A percentile compares a stretch with the other conserved stretches of the same genome.
Conservation (phyloP, 352 stramenopile genomes). For the Globisporangium sylvaticum region DNA sequence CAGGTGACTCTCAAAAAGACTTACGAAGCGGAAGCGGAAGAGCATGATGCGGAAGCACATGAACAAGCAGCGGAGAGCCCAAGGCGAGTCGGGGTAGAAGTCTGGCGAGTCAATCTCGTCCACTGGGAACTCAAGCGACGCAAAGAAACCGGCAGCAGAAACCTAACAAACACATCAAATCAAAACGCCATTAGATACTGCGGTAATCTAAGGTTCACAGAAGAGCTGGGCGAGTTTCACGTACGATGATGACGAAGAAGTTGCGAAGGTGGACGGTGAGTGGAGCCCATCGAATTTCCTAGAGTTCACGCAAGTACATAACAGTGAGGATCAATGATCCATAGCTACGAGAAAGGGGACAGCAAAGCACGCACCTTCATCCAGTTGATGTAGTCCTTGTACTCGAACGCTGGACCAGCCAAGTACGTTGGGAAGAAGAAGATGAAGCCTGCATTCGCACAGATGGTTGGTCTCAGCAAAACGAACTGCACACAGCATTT, state of each 20-base stretch:
- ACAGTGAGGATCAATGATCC: background rate
- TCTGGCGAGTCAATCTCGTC: constrained; percentile 73
- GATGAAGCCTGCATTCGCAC: constrained; percentile 49
- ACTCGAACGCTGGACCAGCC: constrained; percentile 78
- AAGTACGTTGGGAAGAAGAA: constrained; percentile 89
- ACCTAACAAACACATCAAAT: constrained; percentile 26
- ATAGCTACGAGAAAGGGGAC: background rate
- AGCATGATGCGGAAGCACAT: constrained; percentile 78
- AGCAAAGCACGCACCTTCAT: constrained; percentile 44
- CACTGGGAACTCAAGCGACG: constrained; percentile 73
- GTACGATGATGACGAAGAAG: constrained; percentile 67
- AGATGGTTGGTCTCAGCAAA: background rate
- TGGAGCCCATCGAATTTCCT: constrained; percentile 60
- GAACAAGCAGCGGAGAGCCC: constrained; percentile 54
- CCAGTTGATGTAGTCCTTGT: constrained; percentile 81
- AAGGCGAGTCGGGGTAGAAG: constrained; percentile 60
- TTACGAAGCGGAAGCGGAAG: constrained; percentile 83
- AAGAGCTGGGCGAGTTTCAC: constrained; percentile 7
- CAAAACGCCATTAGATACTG: background rate
- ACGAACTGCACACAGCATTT: background rate
- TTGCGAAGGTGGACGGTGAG: constrained; percentile 68
- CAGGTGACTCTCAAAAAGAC: constrained; percentile 11
- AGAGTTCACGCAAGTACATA: background rate
- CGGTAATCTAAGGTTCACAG: background rate
- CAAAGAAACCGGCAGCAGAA: constrained; percentile 64